These are phyloP conservation scores for Coemansia sp. DNA, from an alignment of 192 early-diverging fungal species.

Conservation along the genomic window DNA sequence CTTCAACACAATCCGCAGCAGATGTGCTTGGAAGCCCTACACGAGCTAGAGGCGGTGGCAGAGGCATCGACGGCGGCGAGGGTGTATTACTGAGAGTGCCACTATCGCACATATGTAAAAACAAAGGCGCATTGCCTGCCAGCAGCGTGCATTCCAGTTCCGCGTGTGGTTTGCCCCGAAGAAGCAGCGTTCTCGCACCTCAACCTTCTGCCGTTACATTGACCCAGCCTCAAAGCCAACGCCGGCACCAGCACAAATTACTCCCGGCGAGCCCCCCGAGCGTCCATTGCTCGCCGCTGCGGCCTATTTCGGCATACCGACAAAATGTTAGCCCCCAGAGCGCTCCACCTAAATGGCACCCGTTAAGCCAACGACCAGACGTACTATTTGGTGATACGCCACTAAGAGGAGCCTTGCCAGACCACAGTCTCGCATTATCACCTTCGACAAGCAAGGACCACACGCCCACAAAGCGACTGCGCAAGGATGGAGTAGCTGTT, in stretches of 20 bases:
- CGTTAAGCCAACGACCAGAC: conserved; percentile 27
- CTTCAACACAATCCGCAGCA: not conserved
- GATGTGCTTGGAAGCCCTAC: not conserved
- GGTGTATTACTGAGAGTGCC: not conserved
- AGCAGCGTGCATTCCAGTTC: conserved; percentile 1
- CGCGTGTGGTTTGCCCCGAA: conserved; percentile 3
- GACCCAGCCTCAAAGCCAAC: not conserved
- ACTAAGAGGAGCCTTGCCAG: not conserved
- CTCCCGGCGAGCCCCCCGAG: not conserved
- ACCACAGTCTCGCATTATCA: not conserved
- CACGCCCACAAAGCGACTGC: conserved; percentile 36
- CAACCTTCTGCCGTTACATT: not conserved
- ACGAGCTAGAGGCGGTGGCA: not conserved
- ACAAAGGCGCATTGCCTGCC: not conserved
- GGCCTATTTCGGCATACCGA: conserved; percentile 25
- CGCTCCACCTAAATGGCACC: conserved; percentile 10
- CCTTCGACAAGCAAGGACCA: not conserved
- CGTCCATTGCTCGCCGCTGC: conserved; percentile 10
- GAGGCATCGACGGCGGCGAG: not conserved
- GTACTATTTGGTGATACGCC: not conserved
- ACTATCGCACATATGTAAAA: conserved; percentile 9
- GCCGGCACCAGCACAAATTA: not conserved
- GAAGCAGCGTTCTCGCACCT: not conserved
- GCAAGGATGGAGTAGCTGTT: conserved; percentile 20
- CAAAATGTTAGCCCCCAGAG: conserved; percentile 14